Conservation (phyloP, 2,329 filamentous ascomycete species). For the Fusarium pseudocircinatum region DNA sequence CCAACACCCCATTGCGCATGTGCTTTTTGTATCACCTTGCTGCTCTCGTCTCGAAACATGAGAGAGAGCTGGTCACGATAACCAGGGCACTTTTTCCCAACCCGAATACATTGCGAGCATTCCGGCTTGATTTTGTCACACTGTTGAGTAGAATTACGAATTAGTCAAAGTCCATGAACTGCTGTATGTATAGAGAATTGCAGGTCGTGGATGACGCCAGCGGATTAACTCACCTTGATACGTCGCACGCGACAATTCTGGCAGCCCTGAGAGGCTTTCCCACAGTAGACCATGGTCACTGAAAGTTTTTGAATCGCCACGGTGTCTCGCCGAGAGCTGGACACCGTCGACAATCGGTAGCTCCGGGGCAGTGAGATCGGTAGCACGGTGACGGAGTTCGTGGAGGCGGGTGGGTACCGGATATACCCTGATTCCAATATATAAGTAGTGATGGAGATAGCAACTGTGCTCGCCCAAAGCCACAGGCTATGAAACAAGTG, state of each 20-base stretch:
- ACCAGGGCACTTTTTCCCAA: slow-evolving; percentile 68
- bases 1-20: slow-evolving; percentile 60
- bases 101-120: slow-evolving; percentile 70
- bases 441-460: background rate
- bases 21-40: slow-evolving; percentile 68
- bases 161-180: slow-evolving; percentile 11
- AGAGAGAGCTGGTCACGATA: slow-evolving; percentile 72
- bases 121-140: slow-evolving; percentile 70
- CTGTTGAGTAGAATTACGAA: slow-evolving; percentile 45
- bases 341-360: slow-evolving; percentile 17
- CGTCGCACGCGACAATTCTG: slow-evolving; percentile 63
- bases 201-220: background rate
- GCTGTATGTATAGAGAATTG: background rate
- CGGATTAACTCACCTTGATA: slow-evolving; percentile 59
- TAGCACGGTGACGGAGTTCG: slow-evolving; percentile 2
- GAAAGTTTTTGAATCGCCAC: background rate
- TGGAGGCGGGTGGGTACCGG: slow-evolving; percentile 4
- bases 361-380: slow-evolving; percentile 10
- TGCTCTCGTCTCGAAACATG: slow-evolving; percentile 74
- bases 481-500: background rate
- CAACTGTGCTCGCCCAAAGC: background rate
- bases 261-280: slow-evolving; percentile 65
- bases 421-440: slow-evolving; percentile 3
- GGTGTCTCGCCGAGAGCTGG: slow-evolving; percentile 15
- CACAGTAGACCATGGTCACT: slow-evolving; percentile 63